phyloP scores from a whole-genome alignment of 441 rosid species.

The Populus hybrid region DNA sequence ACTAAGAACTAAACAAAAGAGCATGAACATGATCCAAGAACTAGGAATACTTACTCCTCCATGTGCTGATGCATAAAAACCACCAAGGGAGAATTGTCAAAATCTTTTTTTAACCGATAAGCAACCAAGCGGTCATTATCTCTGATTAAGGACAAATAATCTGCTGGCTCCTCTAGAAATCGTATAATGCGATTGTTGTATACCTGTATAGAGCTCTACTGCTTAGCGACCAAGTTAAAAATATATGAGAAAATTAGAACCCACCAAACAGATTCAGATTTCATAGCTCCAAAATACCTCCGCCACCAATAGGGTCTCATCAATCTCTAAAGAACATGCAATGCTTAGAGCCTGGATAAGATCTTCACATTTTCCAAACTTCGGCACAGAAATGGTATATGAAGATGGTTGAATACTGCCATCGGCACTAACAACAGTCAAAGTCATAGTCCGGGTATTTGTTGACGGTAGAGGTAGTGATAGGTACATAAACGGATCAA shows the following conservation, averaged over 20 bases:
- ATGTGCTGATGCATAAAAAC: constrained; percentile 50
- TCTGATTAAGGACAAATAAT: constrained; percentile 55
- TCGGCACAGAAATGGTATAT: constrained; percentile 52
- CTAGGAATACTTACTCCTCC: constrained; percentile 42
- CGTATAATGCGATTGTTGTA: constrained; percentile 51
- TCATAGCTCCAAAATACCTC: constrained; percentile 42
- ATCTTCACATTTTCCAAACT: constrained; percentile 58
- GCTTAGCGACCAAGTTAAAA: constrained; percentile 20
- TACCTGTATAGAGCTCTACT: constrained; percentile 31
- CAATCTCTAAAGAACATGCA: constrained; percentile 46
- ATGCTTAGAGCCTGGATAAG: constrained; percentile 43
- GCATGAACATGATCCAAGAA: background rate
- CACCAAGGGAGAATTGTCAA: constrained; percentile 39
- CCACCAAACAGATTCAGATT: constrained; percentile 16
- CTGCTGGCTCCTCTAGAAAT: constrained; percentile 53
- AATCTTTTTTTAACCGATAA: constrained; percentile 47
- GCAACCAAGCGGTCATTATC: constrained; percentile 66
- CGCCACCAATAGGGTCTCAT: constrained; percentile 60
- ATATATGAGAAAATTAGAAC: constrained; percentile 8
- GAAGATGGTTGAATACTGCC: constrained; percentile 44
- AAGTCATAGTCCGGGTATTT: constrained; percentile 54
- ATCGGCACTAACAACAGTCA: constrained; percentile 51
- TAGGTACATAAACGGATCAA: constrained; percentile 77
- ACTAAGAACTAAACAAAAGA: constrained; percentile 28
- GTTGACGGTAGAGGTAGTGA: constrained; percentile 69